A percentile compares a stretch with the other conserved stretches of the same genome.
phyloP scores from a whole-genome alignment of 2,329 filamentous ascomycete genomes.

The Calonectria honghensis region DNA sequence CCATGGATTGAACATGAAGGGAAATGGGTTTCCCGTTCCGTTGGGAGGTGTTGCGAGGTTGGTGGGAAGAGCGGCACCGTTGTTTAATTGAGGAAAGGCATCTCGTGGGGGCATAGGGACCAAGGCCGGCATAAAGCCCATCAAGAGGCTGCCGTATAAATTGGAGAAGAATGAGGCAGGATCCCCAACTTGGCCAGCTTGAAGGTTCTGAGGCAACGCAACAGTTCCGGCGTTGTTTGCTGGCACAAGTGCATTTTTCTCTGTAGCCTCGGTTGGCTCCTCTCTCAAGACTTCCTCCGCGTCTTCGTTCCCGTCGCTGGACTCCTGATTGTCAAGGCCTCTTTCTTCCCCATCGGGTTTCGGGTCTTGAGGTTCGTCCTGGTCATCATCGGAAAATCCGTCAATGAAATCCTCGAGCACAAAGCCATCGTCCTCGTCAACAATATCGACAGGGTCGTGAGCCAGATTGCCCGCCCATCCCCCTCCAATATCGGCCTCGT shows the following conservation, averaged over 20 bases:
- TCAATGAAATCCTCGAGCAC: constrained; percentile 58
- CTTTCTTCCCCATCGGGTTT: constrained; percentile 28
- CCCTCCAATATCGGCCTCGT: constrained; percentile 69
- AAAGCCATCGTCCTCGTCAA: constrained; percentile 61
- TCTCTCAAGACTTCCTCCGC: constrained; percentile 8
- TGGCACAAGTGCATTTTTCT: constrained; percentile 38
- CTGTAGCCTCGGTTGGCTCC: not conserved
- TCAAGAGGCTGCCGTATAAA: constrained; percentile 30
- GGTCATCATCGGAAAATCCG: constrained; percentile 46
- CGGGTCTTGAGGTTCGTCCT: constrained; percentile 39
- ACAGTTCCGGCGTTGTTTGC: not conserved
- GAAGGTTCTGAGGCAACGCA: not conserved
- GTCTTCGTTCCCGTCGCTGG: not conserved
- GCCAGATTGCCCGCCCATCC: constrained; percentile 44
- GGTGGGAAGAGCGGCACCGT: not conserved
- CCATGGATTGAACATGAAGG: constrained; percentile 34
- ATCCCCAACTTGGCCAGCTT: constrained; percentile 15
- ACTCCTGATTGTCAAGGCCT: constrained; percentile 27
- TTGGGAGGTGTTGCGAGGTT: constrained; percentile 6
- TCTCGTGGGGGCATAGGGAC: not conserved
- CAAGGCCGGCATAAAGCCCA: constrained; percentile 36
- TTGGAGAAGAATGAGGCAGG: constrained; percentile 28
- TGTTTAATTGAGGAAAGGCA: not conserved
- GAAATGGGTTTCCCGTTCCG: not conserved
- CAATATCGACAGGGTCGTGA: constrained; percentile 51